phyloP scores from a whole-genome alignment of 768 basidiomycete genomes.

The Naganishia vishniacii region DNA sequence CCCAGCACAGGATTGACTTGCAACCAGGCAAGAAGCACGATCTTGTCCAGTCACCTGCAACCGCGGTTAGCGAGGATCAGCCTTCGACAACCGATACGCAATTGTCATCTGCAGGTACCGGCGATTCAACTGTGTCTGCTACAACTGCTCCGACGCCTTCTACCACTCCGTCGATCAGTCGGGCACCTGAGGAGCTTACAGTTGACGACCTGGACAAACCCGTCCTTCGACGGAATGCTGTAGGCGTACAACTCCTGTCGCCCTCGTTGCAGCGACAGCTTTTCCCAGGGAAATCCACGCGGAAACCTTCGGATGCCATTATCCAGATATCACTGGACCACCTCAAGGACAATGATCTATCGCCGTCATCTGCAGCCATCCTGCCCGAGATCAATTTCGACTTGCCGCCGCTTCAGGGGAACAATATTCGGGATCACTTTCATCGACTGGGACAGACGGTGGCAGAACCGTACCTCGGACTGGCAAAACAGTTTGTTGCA shows the following conservation, averaged over 20 bases:
- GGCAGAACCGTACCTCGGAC: constrained; percentile 70
- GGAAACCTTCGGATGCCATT: constrained; percentile 58
- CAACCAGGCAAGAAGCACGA: too few species aligned
- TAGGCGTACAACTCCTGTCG: constrained; percentile 91
- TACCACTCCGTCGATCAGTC: too few species aligned
- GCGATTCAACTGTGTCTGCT: too few species aligned
- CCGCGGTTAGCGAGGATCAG: too few species aligned
- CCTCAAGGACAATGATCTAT: constrained; percentile 72
- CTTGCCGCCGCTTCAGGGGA: constrained; percentile 76
- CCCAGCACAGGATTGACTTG: too few species aligned
- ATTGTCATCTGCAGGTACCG: too few species aligned
- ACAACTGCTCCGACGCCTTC: too few species aligned
- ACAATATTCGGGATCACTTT: constrained; percentile 81
- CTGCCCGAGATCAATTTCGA: constrained; percentile 75
- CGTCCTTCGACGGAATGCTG: constrained; percentile 59
- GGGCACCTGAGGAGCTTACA: neutral
- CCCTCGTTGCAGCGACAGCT: constrained; percentile 73
- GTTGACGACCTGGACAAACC: neutral
- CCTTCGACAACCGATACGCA: too few species aligned
- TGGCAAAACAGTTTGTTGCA: constrained; percentile 60
- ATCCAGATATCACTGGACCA: constrained; percentile 75
- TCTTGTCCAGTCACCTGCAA: too few species aligned
- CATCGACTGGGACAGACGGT: constrained; percentile 64
- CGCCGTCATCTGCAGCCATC: constrained; percentile 69
- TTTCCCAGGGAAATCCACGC: constrained; percentile 58